Base-by-base conservation (phyloP, 2,329 filamentous ascomycete species). In the Leptographium radiaticola region DNA sequence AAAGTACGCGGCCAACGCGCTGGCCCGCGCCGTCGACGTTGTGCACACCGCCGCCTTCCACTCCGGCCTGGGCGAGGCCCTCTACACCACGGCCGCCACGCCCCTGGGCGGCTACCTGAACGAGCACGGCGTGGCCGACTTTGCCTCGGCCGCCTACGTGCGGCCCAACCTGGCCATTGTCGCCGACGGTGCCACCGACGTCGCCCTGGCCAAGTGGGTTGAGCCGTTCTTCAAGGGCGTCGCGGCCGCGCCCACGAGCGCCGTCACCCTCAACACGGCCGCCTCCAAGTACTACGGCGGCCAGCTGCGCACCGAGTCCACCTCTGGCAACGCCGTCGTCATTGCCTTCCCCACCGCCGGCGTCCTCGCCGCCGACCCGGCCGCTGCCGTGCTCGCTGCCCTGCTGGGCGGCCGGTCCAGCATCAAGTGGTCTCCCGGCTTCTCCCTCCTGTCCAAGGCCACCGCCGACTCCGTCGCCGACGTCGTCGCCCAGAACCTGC, bases 341-440 rank as follows among this genome's bases (percentile, higher is more conserved):
- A 81, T 98, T 66, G 93, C 83, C 59, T 97, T 98, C 85, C 87
- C 89, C 55, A 90, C 91, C 57, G 89, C 89, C 59, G 86, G 88
- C 71, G 83, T 84, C 62, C 76, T 77, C 59, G 82, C 81, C 64
- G 89, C 87, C 77, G 95, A 95, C 77, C 87, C 93, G 54, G 90
- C 96, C 72, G 80, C 89, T 59, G 80, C 86, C 59, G 89, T 98
- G 59, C 83, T 98, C 54, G 82, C 87, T 55, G 83, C 89, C 59
- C 83, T 98, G 20, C 86, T 98, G 52, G 93, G 93, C 66, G 93
- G 91, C 58, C 75, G 94, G 71, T 86, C 89, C 53, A 86, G 75
- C 70, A 89, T 97, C 76, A 98, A 97, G 77, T 98, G 91, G 91
- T 84, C 88, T 52, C 74, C 88, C 59, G 93, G 93, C 63, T 97